Base-by-base conservation (phyloP, 2,329 filamentous ascomycete genomes). In the Pleochaeta shiraiana region DNA sequence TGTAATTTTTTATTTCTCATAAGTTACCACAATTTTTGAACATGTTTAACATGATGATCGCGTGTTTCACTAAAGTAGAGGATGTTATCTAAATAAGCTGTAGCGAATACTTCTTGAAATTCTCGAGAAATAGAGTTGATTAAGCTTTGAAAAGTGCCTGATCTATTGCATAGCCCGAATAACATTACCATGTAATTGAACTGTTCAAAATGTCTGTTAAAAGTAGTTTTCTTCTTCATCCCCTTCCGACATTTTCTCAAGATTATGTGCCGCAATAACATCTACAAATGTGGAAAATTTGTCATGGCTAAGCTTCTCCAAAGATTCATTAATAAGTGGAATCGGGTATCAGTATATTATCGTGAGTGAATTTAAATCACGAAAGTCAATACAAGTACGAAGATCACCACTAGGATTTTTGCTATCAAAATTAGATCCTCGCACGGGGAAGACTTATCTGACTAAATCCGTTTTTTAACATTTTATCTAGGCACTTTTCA, bases 71-170 rank as follows among this genome's bases (percentile, higher is more conserved):
- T 65, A 33, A 62, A 66, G 33, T 63, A 57, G 3, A 65, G 43
- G 21, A 66, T 64, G 34, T 66, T 43, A 63, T 66, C 30, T 24
- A 65, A 31, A 30, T 66, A 66, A 19, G 39, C 53, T 4, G 57
- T 34, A 21, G 33, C 55, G 53, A 63, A 63, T 3, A 39, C 21
- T 28, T 66, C 39, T 34, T 65, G 39, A 39, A 50, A 63, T 28
- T 63, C 34, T 30, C 33, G 24, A 9, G 63, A 33, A 28, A 47
- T 11, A 50, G 7, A 24, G n/a, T 50, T 50, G 45, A 24, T 50
- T 24, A 50, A 24, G n/a, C 7, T 50, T 9, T 50, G 16, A 21
- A 50, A 9, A 19, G 14, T 50, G 45, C 21, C 45, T 50, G 14
- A n/a, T 21, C 9, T 7, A n/a, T 24, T 24, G 14, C 9, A n/a